phyloP scores from a whole-genome alignment of 352 stramenopile species.

The Pythium biforme region DNA sequence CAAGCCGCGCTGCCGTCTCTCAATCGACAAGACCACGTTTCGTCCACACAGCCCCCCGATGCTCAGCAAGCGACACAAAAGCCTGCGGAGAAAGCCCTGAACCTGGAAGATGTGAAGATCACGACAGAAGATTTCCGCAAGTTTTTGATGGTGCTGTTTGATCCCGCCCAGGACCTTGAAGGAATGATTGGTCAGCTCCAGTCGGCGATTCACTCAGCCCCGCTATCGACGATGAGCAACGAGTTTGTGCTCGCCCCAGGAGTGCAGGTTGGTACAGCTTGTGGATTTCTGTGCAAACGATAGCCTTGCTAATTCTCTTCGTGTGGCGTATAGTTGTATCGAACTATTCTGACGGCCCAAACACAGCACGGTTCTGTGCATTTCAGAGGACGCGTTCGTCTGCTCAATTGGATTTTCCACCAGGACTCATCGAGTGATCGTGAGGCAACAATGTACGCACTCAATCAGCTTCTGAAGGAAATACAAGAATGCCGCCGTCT shows the following conservation, averaged over 20 bases:
- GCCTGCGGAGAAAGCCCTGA: background rate
- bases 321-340: conserved; percentile 42
- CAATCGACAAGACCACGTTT: background rate
- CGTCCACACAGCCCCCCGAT: background rate
- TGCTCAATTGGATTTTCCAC: conserved; percentile 21
- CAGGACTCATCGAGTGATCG: conserved; percentile 29
- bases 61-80: background rate
- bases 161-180: conserved; percentile 57
- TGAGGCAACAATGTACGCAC: conserved; percentile 49
- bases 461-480: conserved; percentile 36
- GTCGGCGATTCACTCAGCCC: conserved; percentile 30
- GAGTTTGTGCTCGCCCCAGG: conserved; percentile 54
- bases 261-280: conserved; percentile 43
- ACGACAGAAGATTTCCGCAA: conserved; percentile 31
- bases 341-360: conserved; percentile 21
- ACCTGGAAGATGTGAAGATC: conserved; percentile 16
- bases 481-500: conserved; percentile 41
- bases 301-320: background rate
- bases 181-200: conserved; percentile 48
- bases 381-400: conserved; percentile 19
- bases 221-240: conserved; percentile 52
- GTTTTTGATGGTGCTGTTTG: conserved; percentile 56
- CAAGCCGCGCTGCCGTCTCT: background rate
- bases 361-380: conserved; percentile 4
- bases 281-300: background rate